Base-by-base conservation (phyloP, 1,284 basidiomycete genomes). In the Trichosporon ovoides region DNA sequence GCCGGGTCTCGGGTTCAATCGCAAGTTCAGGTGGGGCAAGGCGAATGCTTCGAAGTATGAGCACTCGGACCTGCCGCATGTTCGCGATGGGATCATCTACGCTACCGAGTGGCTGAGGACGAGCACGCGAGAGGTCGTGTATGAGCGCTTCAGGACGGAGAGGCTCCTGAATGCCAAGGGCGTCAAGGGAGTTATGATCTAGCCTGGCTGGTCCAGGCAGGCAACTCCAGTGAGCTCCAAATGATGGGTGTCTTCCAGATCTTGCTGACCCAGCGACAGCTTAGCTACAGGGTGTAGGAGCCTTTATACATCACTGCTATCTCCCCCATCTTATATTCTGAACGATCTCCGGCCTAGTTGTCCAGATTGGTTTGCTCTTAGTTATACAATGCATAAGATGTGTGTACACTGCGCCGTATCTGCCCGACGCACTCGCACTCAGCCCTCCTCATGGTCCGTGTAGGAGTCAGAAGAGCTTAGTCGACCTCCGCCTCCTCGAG, bases 141-240 rank as follows among this genome's bases (percentile, higher is more conserved):
- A 75, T 53, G 75, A 76, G 60, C 63, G 56, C 19, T 76, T 70
- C 57, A 51, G 75, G 55, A 76, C 73, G 1, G 75, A 76, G 55
- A 60, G 61, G 38, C 59, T 76, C 53, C 46, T 74, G 13, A 46
- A 31, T 11, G 58, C 58, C 28, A 53, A 53, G 36, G 53, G 52
- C 31, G 35, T 48, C 1, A 48, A 48, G 43, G 9, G 16, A 1
- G 22, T 48, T 13, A 22, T 16, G 22, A 28, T 48, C 14, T 48
- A 28, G 7, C n/a, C 37, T 19, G n/a, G 19, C n/a, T 16, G 37
- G 14, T 38, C 37, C 37, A 38, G 14, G 14, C 14, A 14, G 36
- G 37, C 14, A 14, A 38, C 12, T 14, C 12, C 16, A 38, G 37
- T 14, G 37, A 9, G 5, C 28, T 3, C 28, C 28, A 9, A 3